Evolutionary conservation across 2,329 filamentous ascomycete genomes (phyloP).

Genomic region (Cercospora sesami): DNA sequence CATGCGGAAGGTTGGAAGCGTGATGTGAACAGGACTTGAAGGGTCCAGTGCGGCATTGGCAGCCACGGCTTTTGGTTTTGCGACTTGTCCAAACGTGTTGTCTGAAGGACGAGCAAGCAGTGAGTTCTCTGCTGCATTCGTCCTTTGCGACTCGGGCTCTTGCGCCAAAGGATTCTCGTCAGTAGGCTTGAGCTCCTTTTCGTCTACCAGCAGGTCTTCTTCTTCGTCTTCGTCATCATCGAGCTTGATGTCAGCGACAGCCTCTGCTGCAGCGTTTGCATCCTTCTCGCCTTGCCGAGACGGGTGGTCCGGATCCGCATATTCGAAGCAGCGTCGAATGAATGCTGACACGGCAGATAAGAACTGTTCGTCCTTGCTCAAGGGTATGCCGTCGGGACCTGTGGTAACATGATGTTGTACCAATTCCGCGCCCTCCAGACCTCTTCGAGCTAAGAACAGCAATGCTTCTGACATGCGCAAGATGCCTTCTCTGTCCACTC

Average conservation of each 20-base stretch:
- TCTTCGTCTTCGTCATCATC: constrained; percentile 65
- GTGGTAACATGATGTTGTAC: constrained; percentile 20
- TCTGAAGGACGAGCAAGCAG: constrained; percentile 33
- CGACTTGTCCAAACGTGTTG: constrained; percentile 39
- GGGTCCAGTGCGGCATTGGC: constrained; percentile 92
- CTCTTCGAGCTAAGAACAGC: constrained; percentile 85
- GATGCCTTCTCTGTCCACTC: constrained; percentile 92
- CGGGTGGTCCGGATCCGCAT: constrained; percentile 79
- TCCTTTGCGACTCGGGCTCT: not conserved
- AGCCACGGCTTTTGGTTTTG: constrained; percentile 63
- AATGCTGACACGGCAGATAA: constrained; percentile 92
- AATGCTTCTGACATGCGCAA: constrained; percentile 90
- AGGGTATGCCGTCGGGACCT: constrained; percentile 35
- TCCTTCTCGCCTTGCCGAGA: constrained; percentile 36
- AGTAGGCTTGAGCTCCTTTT: constrained; percentile 38
- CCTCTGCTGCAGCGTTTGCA: constrained; percentile 40
- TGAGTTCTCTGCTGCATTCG: constrained; percentile 27
- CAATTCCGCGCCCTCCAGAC: constrained; percentile 60
- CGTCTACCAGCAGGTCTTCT: constrained; percentile 60
- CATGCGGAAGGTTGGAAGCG: constrained; percentile 97
- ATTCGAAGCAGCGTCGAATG: constrained; percentile 94
- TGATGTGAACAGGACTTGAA: constrained; percentile 90
- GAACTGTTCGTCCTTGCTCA: constrained; percentile 78
- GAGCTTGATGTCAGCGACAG: constrained; percentile 67
- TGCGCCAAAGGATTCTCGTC: constrained; percentile 19